A percentile compares a stretch with the other conserved stretches of the same genome.
These are phyloP conservation scores for Ceratobasidium sp. DNA, from an alignment of 1,284 basidiomycete genomes.

Conservation along the genomic window DNA sequence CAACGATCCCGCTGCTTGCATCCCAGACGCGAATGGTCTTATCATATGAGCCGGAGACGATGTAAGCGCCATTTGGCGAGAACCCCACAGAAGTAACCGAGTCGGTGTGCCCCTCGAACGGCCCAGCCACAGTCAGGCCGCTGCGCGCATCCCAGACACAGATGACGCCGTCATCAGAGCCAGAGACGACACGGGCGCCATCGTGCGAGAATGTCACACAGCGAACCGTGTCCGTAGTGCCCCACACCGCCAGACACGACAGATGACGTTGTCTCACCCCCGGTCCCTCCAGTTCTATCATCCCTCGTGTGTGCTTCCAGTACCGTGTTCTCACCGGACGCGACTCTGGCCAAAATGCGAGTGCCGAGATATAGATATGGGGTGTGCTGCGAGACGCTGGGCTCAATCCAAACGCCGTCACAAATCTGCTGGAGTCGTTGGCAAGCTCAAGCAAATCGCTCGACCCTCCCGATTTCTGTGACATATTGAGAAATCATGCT, in stretches of 20 bases:
- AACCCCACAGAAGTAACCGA: neutral
- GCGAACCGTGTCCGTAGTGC: no score
- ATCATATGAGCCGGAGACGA: conserved; percentile 2
- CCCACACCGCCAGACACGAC: neutral
- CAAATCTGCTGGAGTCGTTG: neutral
- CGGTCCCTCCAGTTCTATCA: neutral
- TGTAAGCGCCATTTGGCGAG: conserved; percentile 4
- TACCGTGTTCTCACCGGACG: neutral
- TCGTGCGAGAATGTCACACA: neutral
- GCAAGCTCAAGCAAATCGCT: no score
- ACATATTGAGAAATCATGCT: no score
- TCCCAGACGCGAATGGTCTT: conserved; percentile 1
- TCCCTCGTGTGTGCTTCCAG: neutral
- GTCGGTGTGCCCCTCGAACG: conserved; percentile 10
- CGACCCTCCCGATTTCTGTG: no score
- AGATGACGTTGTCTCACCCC: neutral
- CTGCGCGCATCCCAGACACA: neutral
- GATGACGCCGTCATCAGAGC: neutral
- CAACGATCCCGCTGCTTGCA: neutral
- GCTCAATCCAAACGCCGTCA: neutral
- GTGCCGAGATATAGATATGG: conserved; percentile 10
- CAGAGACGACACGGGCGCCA: neutral
- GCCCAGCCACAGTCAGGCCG: neutral
- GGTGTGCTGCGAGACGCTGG: neutral
- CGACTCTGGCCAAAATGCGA: neutral